Percentiles rank a stretch among this genome's conserved stretches.
phyloP scores from a whole-genome alignment of 23 red algal species.

The Gracilaria gracilis region DNA sequence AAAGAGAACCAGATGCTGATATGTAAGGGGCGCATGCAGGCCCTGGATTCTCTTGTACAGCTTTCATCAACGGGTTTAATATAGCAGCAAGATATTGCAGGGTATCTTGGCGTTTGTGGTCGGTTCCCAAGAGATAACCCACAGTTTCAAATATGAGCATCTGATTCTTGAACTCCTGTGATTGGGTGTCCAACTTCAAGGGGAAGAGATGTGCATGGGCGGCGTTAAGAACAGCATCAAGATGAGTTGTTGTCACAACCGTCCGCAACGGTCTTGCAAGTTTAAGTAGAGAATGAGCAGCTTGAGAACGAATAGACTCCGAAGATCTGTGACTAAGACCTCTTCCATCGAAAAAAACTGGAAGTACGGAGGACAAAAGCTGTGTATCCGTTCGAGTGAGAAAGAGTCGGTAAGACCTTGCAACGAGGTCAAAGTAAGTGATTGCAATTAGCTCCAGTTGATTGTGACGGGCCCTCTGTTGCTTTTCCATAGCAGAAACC shows the following conservation, averaged over 20 bases:
- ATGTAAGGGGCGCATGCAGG: conserved; percentile 35
- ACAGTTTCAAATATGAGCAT: conserved; percentile 75
- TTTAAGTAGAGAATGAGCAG: conserved; percentile 72
- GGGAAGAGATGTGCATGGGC: conserved; percentile 60
- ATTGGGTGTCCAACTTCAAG: background rate
- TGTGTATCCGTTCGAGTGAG: conserved; percentile 13
- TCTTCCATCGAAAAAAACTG: conserved; percentile 70
- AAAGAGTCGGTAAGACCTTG: conserved; percentile 57
- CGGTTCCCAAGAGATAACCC: conserved; percentile 72
- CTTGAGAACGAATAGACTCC: conserved; percentile 35
- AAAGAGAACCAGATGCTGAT: conserved; percentile 53
- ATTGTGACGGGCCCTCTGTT: conserved; percentile 45
- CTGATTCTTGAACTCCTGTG: conserved; percentile 61
- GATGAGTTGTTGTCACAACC: conserved; percentile 36
- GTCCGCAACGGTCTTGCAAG: conserved; percentile 53
- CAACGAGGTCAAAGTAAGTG: conserved; percentile 72
- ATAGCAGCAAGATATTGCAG: conserved; percentile 60
- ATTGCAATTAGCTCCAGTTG: conserved; percentile 64
- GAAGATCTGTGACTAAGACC: conserved; percentile 62
- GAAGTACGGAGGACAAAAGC: conserved; percentile 59
- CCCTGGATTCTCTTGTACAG: conserved; percentile 3
- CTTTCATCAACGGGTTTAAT: conserved; percentile 60
- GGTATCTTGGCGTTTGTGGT: conserved; percentile 39
- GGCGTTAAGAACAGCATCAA: conserved; percentile 56
- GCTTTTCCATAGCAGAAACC: conserved; percentile 27